Conservation (phyloP, 1,284 basidiomycete genomes). For the Boletellus deceptivus region DNA sequence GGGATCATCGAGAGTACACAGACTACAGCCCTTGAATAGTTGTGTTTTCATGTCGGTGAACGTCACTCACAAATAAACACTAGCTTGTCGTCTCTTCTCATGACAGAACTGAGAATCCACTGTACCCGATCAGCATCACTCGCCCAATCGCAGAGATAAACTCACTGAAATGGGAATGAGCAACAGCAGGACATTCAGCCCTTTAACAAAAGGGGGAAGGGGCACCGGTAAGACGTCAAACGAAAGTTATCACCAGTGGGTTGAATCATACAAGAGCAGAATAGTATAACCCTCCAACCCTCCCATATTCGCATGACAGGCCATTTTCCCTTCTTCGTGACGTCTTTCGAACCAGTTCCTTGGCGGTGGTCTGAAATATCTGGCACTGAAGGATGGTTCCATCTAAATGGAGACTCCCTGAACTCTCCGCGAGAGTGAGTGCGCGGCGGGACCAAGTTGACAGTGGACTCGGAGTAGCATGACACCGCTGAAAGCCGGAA, state of each 20-base stretch:
- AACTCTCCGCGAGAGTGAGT: slow-evolving; percentile 19
- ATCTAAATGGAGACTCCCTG: slow-evolving; percentile 32
- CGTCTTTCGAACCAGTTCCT: neutral
- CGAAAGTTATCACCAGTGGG: neutral
- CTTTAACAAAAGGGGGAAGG: slow-evolving; percentile 33
- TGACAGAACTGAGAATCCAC: slow-evolving; percentile 64
- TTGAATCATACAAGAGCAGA: slow-evolving; percentile 53
- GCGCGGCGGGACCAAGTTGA: slow-evolving; percentile 22
- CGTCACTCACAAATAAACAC: slow-evolving; percentile 60
- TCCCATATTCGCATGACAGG: slow-evolving; percentile 26
- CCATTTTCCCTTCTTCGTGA: slow-evolving; percentile 2
- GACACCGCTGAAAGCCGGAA: slow-evolving; percentile 27
- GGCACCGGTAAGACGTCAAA: neutral
- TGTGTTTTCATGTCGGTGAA: neutral
- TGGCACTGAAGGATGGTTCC: slow-evolving; percentile 29
- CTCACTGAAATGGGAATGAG: slow-evolving; percentile 62
- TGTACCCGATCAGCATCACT: slow-evolving; percentile 25
- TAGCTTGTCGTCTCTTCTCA: slow-evolving; percentile 54
- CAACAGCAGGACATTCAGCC: slow-evolving; percentile 63
- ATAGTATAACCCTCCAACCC: slow-evolving; percentile 56
- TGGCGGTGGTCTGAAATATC: slow-evolving; percentile 17
- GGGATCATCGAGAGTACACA: slow-evolving; percentile 67
- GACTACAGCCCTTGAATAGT: slow-evolving; percentile 39
- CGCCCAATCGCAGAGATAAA: slow-evolving; percentile 3
- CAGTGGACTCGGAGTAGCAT: slow-evolving; percentile 18